Conservation (phyloP, 208 protist species). For the Wallacemonas collosoma region DNA sequence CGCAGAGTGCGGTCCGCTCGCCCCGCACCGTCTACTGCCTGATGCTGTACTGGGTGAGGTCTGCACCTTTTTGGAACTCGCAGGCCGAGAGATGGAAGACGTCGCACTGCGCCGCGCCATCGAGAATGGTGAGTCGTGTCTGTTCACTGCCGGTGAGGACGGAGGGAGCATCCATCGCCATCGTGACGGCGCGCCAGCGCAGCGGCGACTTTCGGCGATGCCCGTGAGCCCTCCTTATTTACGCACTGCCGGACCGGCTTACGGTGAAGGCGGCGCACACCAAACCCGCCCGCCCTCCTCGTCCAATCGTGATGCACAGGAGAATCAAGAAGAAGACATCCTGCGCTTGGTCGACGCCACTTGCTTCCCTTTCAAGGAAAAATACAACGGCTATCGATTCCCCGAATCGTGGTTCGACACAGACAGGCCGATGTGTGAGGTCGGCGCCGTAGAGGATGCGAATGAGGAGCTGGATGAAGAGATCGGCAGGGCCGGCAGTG, state of each 20-base stretch:
- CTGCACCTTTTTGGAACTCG: constrained; percentile 16
- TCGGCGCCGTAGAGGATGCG: not conserved
- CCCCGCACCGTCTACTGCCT: constrained; percentile 20
- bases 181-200: not conserved
- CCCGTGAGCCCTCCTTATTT: not conserved
- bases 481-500: no score
- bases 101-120: constrained; percentile 22
- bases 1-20: constrained; percentile 6
- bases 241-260: not conserved
- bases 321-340: constrained; percentile 6
- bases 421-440: not conserved
- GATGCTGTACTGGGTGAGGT: constrained; percentile 14
- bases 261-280: not conserved
- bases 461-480: constrained; percentile 17
- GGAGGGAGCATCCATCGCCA: not conserved
- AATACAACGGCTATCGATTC: constrained; percentile 7
- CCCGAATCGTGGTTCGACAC: not conserved
- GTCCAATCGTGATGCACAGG: not conserved
- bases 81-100: constrained; percentile 28
- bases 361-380: not conserved
- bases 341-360: constrained; percentile 5
- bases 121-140: constrained; percentile 8
- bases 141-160: constrained; percentile 12
- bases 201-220: not conserved
- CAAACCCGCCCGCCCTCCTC: not conserved